Evolutionary conservation across 176 grass and related monocot species (phyloP), one percentile per base, ranked within the genome.

Genomic region (Eragrostis nindensis): DNA sequence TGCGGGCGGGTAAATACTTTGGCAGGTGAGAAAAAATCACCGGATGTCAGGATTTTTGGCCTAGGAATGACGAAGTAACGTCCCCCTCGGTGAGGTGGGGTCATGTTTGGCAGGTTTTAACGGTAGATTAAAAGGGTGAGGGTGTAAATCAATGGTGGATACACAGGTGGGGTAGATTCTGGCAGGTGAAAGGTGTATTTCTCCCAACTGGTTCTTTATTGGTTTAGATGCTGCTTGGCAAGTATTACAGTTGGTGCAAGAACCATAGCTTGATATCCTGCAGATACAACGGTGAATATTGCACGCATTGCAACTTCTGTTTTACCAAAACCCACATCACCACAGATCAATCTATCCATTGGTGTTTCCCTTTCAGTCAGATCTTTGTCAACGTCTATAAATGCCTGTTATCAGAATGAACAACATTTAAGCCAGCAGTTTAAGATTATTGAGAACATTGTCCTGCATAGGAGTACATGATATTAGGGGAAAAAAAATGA

Each of bases 261-360:
- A 85, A 98, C 85, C 92, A 98, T 94, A 73, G 95, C 95, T 89
- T 98, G 95, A 82, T 89, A 83, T 47, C 92, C 90, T 49, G 90
- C 80, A 75, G 92, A 94, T 73, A 94, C 81, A 76, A 98, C 90
- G 81, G 80, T 91, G 80, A 93, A 98, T 72, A 94, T 95, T 26
- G 92, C 92, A 63, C 95, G 92, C 70, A 98, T 69, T 73, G 95
- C 95, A 39, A 98, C 95, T 87, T 98, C 92, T 0, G 92, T 98
- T 91, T 98, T 98, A 44, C 95, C 95, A 83, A 98, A 98, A 42
- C 95, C 95, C 82, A 98, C 95, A 92, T 98, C 95, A 73, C 95
- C 95, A 72, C 92, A 98, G 56, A 98, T 98, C 68, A 98, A 82
- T 80, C 95, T 94, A 78, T 98, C 95, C 95, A 98, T 98, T 43